Base-by-base conservation (phyloP, 768 basidiomycete species). In the Tulasnella sp. region DNA sequence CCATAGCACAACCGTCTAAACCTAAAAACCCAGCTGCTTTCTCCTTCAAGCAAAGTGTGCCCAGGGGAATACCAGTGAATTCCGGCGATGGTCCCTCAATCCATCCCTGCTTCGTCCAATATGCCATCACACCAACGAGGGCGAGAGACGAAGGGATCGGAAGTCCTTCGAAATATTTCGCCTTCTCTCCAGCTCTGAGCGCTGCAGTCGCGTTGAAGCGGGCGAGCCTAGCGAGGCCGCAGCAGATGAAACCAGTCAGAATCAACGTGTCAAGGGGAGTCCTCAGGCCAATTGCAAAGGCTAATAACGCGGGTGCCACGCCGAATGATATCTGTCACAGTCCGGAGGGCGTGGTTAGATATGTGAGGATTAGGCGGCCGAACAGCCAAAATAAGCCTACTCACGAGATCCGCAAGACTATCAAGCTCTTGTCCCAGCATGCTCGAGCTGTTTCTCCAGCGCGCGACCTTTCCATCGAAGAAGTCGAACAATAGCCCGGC, bases 161-260 rank as follows among this genome's bases (percentile, higher is more conserved):
- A 31, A 99, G 90, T 7, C 98, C 98, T 87, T 99, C 98, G 85
- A 99, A 99, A 88, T 97, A 99, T 84, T 93, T 92, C 22, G 94
- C 89, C 85, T 98, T 99, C 80, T 98, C 97, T 9, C 86, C 87
- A 84, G 96, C 94, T 86, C 96, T 97, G 64, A 96, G 88, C 3
- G 98, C 98, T 80, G 98, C 97, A 0, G 98, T 99, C 12, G 97
- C 98, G 86, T 99, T 99, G 90, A 98, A 99, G 60, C 98, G 92
- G 14, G 98, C 98, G 46, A 99, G 93, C 75, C 98, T 93, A 28
- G 98, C 98, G 77, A 99, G 91, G 48, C 98, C 98, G 87, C 93
- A 95, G 85, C 97, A 98, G 83, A 98, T 96, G 86, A 98, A 99
- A 76, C 91, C 90, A 20, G 96, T 92, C 72, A 99, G 89, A 81